Conservation (phyloP, 331 rosid genomes). For the Stylosanthes scabra region DNA sequence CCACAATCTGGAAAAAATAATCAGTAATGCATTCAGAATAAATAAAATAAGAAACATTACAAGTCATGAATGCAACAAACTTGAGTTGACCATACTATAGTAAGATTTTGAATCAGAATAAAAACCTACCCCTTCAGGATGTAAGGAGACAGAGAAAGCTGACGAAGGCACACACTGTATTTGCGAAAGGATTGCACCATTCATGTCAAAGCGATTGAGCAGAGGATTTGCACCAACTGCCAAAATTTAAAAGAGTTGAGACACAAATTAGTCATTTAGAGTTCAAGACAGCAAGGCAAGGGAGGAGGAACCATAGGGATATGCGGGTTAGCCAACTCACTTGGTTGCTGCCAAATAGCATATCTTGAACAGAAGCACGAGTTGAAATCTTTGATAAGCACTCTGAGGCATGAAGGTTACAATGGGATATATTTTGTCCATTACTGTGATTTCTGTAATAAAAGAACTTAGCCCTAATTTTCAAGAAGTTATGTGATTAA, state of each 20-base stretch:
- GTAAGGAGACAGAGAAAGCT: conserved; percentile 79
- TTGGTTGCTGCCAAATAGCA: conserved; percentile 77
- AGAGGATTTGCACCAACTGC: conserved; percentile 89
- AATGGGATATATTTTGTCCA: conserved; percentile 65
- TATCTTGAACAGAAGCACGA: conserved; percentile 75
- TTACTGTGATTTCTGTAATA: conserved; percentile 1
- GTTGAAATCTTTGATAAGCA: conserved; percentile 66
- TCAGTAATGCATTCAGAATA: conserved; percentile 20
- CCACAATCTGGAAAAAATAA: conserved; percentile 69
- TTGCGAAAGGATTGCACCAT: conserved; percentile 79
- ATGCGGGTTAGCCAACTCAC: conserved; percentile 51
- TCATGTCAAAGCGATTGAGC: conserved; percentile 80
- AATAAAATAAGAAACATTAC: conserved; percentile 17
- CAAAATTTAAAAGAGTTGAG: conserved; percentile 56
- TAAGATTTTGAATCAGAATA: conserved; percentile 32
- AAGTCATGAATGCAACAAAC: conserved; percentile 16
- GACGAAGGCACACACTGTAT: conserved; percentile 88
- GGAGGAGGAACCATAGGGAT: neutral
- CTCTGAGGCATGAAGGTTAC: conserved; percentile 94
- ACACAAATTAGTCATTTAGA: neutral
- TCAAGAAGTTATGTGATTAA: too few relatives aligned
- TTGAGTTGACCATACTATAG: conserved; percentile 33
- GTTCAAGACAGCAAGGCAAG: conserved; percentile 16
- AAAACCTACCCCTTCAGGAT: conserved; percentile 71
- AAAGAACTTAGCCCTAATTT: too few relatives aligned